Base-by-base conservation (phyloP, 2,329 filamentous ascomycete species). In the Orbilia javanica region DNA sequence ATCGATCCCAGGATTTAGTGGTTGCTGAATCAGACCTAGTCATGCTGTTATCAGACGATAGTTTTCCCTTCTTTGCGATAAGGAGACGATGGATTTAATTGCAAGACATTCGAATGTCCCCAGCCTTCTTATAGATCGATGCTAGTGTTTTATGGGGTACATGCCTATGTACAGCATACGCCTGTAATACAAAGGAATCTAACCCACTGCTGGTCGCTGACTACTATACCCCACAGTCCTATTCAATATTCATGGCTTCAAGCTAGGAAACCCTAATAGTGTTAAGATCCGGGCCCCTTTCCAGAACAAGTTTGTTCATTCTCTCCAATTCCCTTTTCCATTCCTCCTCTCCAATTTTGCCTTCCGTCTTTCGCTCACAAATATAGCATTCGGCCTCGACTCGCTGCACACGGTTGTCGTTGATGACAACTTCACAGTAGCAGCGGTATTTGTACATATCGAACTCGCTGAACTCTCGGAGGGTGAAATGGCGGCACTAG, bases 361-460 rank as follows among this genome's bases (percentile, higher is more conserved):
- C 60, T 44, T 71, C 73, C 0, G 39, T 3, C 20, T 52, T 50
- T 25, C 20, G 27, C 18, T 77, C 66, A 20, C 73, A 77, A 20
- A 55, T 39, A 2, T 36, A 27, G 22, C 73, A 77, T 3, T 29
- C 18, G 10, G 34, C 55, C 13, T 76, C 65, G 27, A 65, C 11
- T 22, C 55, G 44, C 18, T 76, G 72, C 3, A 76, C 50, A 10
- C 65, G 64, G 22, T 53, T 42, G 4, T 66, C 36, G 39, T 77
- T 77, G 29, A 77, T 50, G 25, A 77, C 52, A 2, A 36, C 29
- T 4, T 13, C 8, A 18, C 73, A 77, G 10, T 62, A 4, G 48
- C 73, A 77, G n/a, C 15, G 27, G 29, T 66, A 44, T 66, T 71
- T 77, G 29, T 71, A 71, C 46, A 77, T 66, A 34, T 77, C 73